Base-by-base conservation (phyloP, 2,329 filamentous ascomycete species). In the Samsoniella hepiali region DNA sequence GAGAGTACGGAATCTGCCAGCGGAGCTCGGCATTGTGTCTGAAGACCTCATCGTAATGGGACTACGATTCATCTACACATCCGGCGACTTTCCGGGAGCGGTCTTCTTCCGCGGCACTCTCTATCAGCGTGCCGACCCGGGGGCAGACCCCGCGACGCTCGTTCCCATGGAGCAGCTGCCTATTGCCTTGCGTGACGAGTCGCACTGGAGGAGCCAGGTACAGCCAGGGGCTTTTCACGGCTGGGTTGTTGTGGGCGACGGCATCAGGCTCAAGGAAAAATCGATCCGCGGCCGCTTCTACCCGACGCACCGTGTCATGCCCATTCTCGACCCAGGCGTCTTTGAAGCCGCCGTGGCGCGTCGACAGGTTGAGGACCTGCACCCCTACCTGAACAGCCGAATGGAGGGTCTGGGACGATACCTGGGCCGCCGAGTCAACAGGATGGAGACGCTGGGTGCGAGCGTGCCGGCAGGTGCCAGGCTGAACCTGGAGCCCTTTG, bases 251-350 rank as follows among this genome's bases (percentile, higher is more conserved):
- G 74, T 79, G 34, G 75, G 75, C 65, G 80, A 82, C 64, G 79
- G 81, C 66, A 72, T 75, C n/a, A 74, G 77, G 51, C 70, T 84
- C 27, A 77, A 80, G 65, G 83, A 85, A 68, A 69, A 71, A 15
- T 75, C 76, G 29, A 76, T 86, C 58, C 76, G 78, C 63, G 84
- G 84, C 58, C 77, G 84, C n/a, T 86, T 86, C 73, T 86, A 87
- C 73, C 81, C 84, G 17, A 82, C 81, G n/a, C 73, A 79, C 63
- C 76, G 78, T 64, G 75, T 87, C 42, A 80, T 84, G 72, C 77
- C 78, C 17, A 78, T 85, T 62, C 73, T 85, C 60, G 76, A 82
- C 47, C 74, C 75, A 10, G 69, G 68, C 1, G 72, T 71, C 5
- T 79, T 78, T 64, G 71, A 78, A 47, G 71, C 72, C 5, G 74